Conservation (phyloP, 78 protist species). For the Planoprotostelium fungivorum region DNA sequence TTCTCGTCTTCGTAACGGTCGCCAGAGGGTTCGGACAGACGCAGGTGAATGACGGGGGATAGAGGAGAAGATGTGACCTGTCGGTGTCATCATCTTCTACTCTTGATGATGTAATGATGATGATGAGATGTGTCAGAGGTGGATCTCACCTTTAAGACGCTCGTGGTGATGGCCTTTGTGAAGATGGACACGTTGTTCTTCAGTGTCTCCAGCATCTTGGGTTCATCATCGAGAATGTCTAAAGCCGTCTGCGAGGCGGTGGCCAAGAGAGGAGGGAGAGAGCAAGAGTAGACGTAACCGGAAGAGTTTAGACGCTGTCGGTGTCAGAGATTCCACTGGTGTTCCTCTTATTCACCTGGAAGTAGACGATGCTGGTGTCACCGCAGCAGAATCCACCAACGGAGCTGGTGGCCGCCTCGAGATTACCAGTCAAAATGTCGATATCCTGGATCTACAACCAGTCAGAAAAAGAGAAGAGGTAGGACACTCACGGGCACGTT, state of each 20-base stretch:
- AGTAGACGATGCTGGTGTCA: conserved; percentile 15
- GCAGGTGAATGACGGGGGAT: conserved; percentile 49
- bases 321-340: background rate
- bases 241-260: conserved; percentile 54
- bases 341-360: background rate
- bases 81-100: background rate
- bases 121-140: no score
- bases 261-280: conserved; percentile 85
- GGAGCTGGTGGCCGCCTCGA: conserved; percentile 41
- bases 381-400: conserved; percentile 83
- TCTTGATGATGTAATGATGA: background rate
- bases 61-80: conserved; percentile 8
- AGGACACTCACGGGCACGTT: conserved; percentile 18
- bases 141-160: no score
- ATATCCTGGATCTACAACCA: conserved; percentile 7
- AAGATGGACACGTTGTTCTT: background rate
- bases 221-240: conserved; percentile 7
- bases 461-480: conserved; percentile 9
- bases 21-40: background rate
- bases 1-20: conserved; percentile 20
- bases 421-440: conserved; percentile 43
- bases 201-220: conserved; percentile 9
- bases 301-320: conserved; percentile 80
- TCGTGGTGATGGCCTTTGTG: conserved; percentile 4
- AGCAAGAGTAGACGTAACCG: conserved; percentile 91